These are phyloP conservation scores for Nannochloris sp. DNA, from an alignment of 139 green algal species.

Conservation along the genomic window DNA sequence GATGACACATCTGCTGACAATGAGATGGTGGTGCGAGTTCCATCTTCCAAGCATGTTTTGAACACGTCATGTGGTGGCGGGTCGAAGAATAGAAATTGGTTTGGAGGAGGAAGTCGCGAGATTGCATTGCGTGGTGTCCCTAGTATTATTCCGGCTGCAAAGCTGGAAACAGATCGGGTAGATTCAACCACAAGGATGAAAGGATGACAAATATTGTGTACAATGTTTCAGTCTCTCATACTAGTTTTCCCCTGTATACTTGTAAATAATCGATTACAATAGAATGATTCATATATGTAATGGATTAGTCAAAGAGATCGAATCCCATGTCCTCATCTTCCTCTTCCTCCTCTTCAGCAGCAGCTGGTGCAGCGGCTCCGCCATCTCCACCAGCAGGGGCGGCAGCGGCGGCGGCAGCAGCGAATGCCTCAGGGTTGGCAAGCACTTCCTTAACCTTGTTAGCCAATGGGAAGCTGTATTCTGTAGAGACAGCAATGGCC, in stretches of 20 bases:
- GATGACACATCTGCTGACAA: no score
- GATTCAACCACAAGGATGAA: no score
- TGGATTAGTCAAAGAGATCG: conserved; percentile 11
- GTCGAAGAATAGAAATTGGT: not conserved
- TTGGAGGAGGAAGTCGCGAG: not conserved
- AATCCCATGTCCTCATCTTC: conserved; percentile 22
- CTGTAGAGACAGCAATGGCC: conserved; percentile 75
- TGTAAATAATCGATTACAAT: no score
- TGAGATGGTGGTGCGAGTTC: no score
- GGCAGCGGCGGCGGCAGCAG: conserved; percentile 41
- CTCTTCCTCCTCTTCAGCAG: conserved; percentile 67
- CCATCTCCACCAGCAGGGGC: conserved; percentile 23
- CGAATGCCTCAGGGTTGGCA: conserved; percentile 71
- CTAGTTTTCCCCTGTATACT: no score
- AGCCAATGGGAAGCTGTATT: conserved; percentile 91
- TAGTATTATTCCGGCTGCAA: not conserved
- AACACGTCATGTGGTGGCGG: no score
- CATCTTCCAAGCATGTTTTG: not conserved
- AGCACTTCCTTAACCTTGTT: conserved; percentile 93
- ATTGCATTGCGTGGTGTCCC: not conserved
- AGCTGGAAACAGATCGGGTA: not conserved
- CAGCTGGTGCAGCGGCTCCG: conserved; percentile 27
- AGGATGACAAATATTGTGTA: no score
- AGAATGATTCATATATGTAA: not conserved
- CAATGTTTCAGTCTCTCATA: no score